Percentiles rank a stretch among this genome's conserved stretches.
Conservation (phyloP, 345 rosid genomes). For the Boechera divaricarpa region DNA sequence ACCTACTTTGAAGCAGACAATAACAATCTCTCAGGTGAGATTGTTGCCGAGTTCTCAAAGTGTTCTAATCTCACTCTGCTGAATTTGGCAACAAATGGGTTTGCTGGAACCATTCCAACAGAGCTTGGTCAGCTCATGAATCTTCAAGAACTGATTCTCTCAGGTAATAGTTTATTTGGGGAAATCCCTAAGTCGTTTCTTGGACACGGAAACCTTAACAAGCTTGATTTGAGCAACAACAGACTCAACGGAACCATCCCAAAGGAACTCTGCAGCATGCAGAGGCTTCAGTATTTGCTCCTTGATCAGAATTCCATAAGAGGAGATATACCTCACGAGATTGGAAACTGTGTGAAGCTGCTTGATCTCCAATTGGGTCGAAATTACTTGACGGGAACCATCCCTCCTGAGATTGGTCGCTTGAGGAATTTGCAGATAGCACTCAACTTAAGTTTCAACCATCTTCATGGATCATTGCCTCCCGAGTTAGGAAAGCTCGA, state of each 20-base stretch:
- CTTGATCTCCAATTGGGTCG: slow-evolving; percentile 67
- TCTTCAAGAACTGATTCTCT: slow-evolving; percentile 92
- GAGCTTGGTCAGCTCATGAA: slow-evolving; percentile 76
- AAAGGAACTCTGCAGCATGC: slow-evolving; percentile 59
- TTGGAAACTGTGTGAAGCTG: slow-evolving; percentile 71
- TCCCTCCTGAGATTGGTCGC: slow-evolving; percentile 74
- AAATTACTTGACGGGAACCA: slow-evolving; percentile 79
- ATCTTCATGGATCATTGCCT: slow-evolving; percentile 82
- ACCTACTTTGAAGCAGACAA: slow-evolving; percentile 91
- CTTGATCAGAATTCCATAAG: slow-evolving; percentile 72
- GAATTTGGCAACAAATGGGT: slow-evolving; percentile 86
- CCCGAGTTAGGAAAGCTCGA: slow-evolving; percentile 78
- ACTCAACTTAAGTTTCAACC: slow-evolving; percentile 83
- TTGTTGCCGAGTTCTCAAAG: slow-evolving; percentile 70
- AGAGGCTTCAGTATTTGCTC: slow-evolving; percentile 69
- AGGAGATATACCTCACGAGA: slow-evolving; percentile 81
- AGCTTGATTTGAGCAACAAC: slow-evolving; percentile 80
- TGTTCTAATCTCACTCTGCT: slow-evolving; percentile 89
- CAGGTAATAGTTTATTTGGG: slow-evolving; percentile 77
- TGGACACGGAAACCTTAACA: slow-evolving; percentile 85
- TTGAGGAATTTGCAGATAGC: slow-evolving; percentile 75
- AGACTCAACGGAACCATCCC: slow-evolving; percentile 83
- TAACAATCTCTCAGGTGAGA: slow-evolving; percentile 82
- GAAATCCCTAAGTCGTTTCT: slow-evolving; percentile 77
- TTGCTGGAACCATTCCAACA: slow-evolving; percentile 72